Percentiles rank a stretch among this genome's conserved stretches.
phyloP scores from a whole-genome alignment of 2,329 filamentous ascomycete genomes.

The Xylaria sp. region DNA sequence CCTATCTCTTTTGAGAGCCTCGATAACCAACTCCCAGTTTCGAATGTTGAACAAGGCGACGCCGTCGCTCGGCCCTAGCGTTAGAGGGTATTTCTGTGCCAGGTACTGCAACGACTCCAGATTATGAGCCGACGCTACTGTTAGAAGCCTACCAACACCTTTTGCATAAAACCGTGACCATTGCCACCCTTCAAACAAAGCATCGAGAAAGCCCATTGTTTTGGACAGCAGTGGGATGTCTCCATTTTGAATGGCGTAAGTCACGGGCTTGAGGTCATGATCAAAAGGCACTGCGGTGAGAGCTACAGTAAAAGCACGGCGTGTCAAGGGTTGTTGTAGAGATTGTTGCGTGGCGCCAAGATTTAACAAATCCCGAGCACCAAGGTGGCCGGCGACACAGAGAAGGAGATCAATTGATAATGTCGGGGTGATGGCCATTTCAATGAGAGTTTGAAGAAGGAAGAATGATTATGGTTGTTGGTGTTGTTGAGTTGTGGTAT shows the following conservation, averaged over 20 bases:
- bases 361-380: not conserved
- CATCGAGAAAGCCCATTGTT: not conserved
- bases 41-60: not conserved
- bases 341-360: not conserved
- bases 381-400: not conserved
- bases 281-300: not conserved
- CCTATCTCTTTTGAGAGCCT: not conserved
- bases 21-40: slow-evolving; percentile 7
- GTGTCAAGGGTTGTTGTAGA: not conserved
- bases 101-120: slow-evolving; percentile 1
- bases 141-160: not conserved
- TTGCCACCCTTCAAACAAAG: not conserved
- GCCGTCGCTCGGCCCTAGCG: not conserved
- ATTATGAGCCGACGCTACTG: slow-evolving; percentile 7
- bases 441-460: not conserved
- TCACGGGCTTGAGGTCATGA: not conserved
- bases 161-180: not conserved
- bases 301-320: not conserved
- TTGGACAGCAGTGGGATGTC: slow-evolving; percentile 11
- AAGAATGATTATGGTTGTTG: not conserved
- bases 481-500: not conserved
- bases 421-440: not conserved
- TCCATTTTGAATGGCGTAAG: slow-evolving; percentile 10
- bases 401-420: slow-evolving; percentile 5
- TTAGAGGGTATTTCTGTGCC: slow-evolving; percentile 5